Percentiles rank a stretch among this genome's conserved stretches.
Conservation (phyloP, 495 filamentous ascomycete species). For the Amphirosellinia nigrospora region DNA sequence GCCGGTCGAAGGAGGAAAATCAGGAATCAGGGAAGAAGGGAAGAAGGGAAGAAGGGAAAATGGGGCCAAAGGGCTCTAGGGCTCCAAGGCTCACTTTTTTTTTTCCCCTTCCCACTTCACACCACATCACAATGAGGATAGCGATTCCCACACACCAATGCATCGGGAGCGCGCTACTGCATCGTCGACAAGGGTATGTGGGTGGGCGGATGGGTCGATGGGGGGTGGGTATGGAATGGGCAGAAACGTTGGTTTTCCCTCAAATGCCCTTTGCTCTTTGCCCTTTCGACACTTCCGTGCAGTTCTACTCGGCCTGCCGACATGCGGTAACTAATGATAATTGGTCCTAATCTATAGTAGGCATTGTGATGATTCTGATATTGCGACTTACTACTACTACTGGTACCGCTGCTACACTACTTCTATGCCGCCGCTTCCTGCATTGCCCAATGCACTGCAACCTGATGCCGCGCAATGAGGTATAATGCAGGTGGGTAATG, state of each 20-base stretch:
- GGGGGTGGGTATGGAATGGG: background rate
- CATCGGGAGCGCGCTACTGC: slow-evolving; percentile 36
- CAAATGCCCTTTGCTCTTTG: background rate
- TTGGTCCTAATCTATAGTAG: slow-evolving; percentile 1
- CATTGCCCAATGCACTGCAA: slow-evolving; percentile 19
- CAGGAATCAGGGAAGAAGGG: slow-evolving; percentile 27
- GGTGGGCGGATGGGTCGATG: background rate
- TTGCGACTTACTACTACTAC: background rate
- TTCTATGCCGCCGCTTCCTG: slow-evolving; percentile 11
- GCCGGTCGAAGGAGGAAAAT: slow-evolving; percentile 11
- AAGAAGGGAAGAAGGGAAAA: too few species aligned
- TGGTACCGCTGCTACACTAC: background rate
- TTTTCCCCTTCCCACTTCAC: background rate
- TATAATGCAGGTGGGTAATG: slow-evolving; percentile 25
- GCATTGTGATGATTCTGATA: slow-evolving; percentile 7
- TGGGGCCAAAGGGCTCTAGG: slow-evolving; percentile 11
- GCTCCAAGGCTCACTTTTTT: slow-evolving; percentile 16
- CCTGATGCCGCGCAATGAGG: slow-evolving; percentile 23
- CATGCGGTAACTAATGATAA: slow-evolving; percentile 4
- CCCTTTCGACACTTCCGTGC: slow-evolving; percentile 23
- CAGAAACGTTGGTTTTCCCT: background rate
- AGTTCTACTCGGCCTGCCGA: slow-evolving; percentile 11
- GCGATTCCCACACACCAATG: slow-evolving; percentile 39
- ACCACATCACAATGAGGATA: slow-evolving; percentile 2
- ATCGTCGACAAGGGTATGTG: slow-evolving; percentile 12